Conservation (phyloP, 805 yeast genomes). For the Starmerella bombi region DNA sequence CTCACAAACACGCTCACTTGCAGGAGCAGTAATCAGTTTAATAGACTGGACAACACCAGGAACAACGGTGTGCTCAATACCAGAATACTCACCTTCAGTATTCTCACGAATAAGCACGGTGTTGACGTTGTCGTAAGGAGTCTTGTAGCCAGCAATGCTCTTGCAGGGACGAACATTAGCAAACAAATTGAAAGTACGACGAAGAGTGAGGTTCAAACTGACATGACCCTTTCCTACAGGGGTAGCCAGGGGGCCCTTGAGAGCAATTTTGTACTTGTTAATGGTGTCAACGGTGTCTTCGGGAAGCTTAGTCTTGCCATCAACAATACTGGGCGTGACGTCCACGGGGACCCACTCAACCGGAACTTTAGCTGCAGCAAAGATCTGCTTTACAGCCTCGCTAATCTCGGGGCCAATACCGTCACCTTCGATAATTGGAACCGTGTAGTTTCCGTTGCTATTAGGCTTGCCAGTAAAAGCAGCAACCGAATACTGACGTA, state of each 20-base stretch:
- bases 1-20: slow-evolving; percentile 91
- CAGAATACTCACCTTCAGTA: slow-evolving; percentile 98
- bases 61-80: slow-evolving; percentile 94
- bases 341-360: slow-evolving; percentile 95
- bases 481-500: slow-evolving; percentile 28
- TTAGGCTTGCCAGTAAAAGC: slow-evolving; percentile 32
- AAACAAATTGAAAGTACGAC: slow-evolving; percentile 90
- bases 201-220: slow-evolving; percentile 89
- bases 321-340: slow-evolving; percentile 81
- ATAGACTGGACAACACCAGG: slow-evolving; percentile 98
- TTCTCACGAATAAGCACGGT: slow-evolving; percentile 95
- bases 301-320: slow-evolving; percentile 90
- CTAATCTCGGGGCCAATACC: slow-evolving; percentile 97
- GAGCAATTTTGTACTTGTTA: slow-evolving; percentile 84
- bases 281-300: slow-evolving; percentile 83
- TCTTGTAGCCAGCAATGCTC: slow-evolving; percentile 83
- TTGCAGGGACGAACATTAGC: slow-evolving; percentile 97
- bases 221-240: slow-evolving; percentile 99
- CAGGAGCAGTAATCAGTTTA: slow-evolving; percentile 90
- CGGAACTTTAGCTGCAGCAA: slow-evolving; percentile 89
- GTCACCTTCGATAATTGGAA: slow-evolving; percentile 95
- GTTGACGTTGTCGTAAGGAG: slow-evolving; percentile 81
- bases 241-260: slow-evolving; percentile 96
- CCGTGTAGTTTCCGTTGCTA: slow-evolving; percentile 65
- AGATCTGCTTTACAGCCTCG: slow-evolving; percentile 82